These are phyloP conservation scores for Ceratobasidium sp. DNA, from an alignment of 1,284 basidiomycete genomes.

Conservation along the genomic window DNA sequence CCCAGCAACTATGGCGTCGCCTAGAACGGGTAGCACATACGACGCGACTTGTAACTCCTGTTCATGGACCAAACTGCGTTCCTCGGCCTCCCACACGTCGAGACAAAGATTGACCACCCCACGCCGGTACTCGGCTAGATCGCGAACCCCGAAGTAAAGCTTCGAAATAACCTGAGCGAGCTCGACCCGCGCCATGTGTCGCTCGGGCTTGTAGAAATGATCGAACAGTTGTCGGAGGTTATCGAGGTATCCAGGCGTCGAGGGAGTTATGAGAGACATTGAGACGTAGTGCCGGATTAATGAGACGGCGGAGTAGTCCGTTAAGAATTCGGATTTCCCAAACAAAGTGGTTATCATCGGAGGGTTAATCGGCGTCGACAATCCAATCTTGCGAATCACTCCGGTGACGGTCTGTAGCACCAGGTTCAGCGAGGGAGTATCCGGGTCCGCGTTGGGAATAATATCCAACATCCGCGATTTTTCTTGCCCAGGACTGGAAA, in stretches of 20 bases:
- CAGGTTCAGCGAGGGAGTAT: slow-evolving; percentile 17
- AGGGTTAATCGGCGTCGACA: slow-evolving; percentile 39
- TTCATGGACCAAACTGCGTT: slow-evolving; percentile 32
- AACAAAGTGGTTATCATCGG: slow-evolving; percentile 34
- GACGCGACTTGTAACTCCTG: slow-evolving; percentile 31
- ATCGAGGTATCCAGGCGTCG: slow-evolving; percentile 5
- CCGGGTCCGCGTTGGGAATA: neutral
- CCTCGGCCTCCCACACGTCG: slow-evolving; percentile 41
- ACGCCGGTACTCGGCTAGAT: slow-evolving; percentile 42
- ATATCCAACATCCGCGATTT: slow-evolving; percentile 33
- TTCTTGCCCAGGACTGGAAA: neutral
- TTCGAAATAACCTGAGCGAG: slow-evolving; percentile 37
- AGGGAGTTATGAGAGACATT: slow-evolving; percentile 32
- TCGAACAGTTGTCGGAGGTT: slow-evolving; percentile 8
- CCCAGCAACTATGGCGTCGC: slow-evolving; percentile 45
- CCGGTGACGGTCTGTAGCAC: slow-evolving; percentile 36
- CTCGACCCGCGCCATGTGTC: slow-evolving; percentile 38
- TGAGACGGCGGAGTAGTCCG: slow-evolving; percentile 29
- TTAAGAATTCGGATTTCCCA: slow-evolving; percentile 5
- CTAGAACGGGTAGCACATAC: slow-evolving; percentile 34
- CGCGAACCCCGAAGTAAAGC: slow-evolving; percentile 45
- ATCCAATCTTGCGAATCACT: slow-evolving; percentile 39
- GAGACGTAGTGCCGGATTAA: slow-evolving; percentile 27
- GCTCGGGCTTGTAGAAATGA: slow-evolving; percentile 21
- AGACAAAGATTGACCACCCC: slow-evolving; percentile 43